Evolutionary conservation across 768 basidiomycete genomes (phyloP).

Genomic region (Roridomyces roridus): DNA sequence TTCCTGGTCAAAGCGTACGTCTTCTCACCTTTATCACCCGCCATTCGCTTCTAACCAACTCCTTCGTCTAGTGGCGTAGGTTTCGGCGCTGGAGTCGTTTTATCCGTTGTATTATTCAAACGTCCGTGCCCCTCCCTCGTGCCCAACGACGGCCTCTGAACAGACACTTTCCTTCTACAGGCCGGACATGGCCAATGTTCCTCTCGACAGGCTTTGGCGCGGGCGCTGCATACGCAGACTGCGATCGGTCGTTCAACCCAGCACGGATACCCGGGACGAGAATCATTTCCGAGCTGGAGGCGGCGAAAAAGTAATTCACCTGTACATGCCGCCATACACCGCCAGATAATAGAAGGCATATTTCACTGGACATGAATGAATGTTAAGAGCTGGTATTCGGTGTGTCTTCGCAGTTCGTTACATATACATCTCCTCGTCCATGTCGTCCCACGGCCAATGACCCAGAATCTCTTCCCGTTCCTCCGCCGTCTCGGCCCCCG

Average conservation of each 20-base stretch:
- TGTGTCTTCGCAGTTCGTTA: too few species aligned
- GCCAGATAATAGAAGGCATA: conserved; percentile 16
- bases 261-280: conserved; percentile 86
- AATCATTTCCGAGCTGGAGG: conserved; percentile 55
- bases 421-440: conserved; percentile 53
- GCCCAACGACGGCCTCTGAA: not conserved
- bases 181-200: conserved; percentile 92
- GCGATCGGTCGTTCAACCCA: conserved; percentile 92
- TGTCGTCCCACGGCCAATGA: conserved; percentile 55
- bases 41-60: conserved; percentile 16
- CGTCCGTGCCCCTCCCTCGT: conserved; percentile 58
- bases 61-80: conserved; percentile 72
- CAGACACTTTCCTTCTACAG: conserved; percentile 49
- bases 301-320: conserved; percentile 2
- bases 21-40: not conserved
- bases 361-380: too few species aligned
- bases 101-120: conserved; percentile 90
- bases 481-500: conserved; percentile 38
- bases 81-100: conserved; percentile 87
- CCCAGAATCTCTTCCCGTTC: conserved; percentile 43
- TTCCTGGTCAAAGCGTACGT: conserved; percentile 86
- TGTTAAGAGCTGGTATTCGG: too few species aligned
- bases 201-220: conserved; percentile 87
- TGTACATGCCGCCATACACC: conserved; percentile 1
- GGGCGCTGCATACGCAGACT: conserved; percentile 89